Base-by-base conservation (phyloP, 257 asterid genomes). In the Lantana camara region DNA sequence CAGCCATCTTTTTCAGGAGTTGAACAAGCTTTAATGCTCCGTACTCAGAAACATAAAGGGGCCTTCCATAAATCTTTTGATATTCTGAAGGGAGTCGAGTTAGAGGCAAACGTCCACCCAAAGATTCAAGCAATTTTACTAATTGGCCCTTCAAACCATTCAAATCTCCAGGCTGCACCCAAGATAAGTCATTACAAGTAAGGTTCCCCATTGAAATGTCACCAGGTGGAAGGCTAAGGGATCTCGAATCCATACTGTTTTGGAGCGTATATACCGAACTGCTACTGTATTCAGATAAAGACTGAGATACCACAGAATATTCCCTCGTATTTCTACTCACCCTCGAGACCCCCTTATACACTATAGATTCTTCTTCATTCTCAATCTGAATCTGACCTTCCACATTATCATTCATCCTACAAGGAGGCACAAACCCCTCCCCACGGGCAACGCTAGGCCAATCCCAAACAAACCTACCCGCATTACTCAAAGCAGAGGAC, bases 371-470 rank as follows among this genome's bases (percentile, higher is more conserved):
- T 63, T 85, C 97, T 61, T 88, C 97, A 57, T 71, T 77, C 63
- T 72, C 88, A 27, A 27, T 5, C 63, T 72, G 90, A 27, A 27
- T 5, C 63, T 72, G 90, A 68, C 60, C 69, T 61, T 82, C 88
- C 21, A 61, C 60, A 37, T 55, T 77, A 61, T 63, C 88, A 56
- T 34, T 77, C 45, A 78, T 64, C 77, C 76, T 87, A 15, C 71
- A 69, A 50, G 88, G 83, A 5, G 91, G 91, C 29, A 87, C 76
- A 73, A 84, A 84, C 19, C 96, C 87, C 64, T 85, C 95, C 11
- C 96, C 99, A 52, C 98, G 98, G 68, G 83, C 98, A 44, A 91
- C 74, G 42, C 87, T 83, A 27, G 75, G 78, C 99, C 99, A 94
- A 75, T 91, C 96, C 98, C 96, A 94, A 17, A 94, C 87, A 34